A percentile compares a stretch with the other conserved stretches of the same genome.
phyloP scores from a whole-genome alignment of 768 basidiomycete genomes.

The Holtermannia corniformis region DNA sequence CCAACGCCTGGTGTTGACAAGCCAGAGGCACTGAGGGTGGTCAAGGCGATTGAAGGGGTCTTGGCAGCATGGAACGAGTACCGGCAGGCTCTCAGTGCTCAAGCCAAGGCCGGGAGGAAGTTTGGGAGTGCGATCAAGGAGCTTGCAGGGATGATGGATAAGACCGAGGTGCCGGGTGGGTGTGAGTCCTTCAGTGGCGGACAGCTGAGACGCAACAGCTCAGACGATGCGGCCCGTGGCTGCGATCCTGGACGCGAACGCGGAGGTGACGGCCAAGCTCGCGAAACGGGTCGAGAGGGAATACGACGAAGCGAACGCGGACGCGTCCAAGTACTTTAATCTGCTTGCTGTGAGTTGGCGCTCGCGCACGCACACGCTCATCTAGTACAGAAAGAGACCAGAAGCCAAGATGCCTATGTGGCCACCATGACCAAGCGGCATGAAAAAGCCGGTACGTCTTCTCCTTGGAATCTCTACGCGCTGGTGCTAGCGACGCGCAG shows the following conservation, averaged over 20 bases:
- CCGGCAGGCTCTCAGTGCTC: constrained; percentile 2
- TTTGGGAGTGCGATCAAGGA: constrained; percentile 10
- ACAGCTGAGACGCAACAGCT: neutral
- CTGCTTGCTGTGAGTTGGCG: constrained; percentile 9
- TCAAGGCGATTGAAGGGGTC: constrained; percentile 10
- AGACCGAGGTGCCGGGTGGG: constrained; percentile 12
- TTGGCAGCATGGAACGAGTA: constrained; percentile 18
- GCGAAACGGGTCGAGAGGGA: constrained; percentile 12
- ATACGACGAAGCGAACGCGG: constrained; percentile 14
- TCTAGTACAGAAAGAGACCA: constrained; percentile 6
- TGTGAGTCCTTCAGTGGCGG: neutral
- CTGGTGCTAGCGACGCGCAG: neutral
- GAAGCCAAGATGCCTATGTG: constrained; percentile 16
- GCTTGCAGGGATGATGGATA: constrained; percentile 7
- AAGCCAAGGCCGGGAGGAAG: constrained; percentile 11
- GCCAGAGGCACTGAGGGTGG: constrained; percentile 12
- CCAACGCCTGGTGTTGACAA: neutral
- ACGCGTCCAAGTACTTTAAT: constrained; percentile 11
- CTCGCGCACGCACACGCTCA: neutral
- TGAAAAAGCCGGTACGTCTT: constrained; percentile 4
- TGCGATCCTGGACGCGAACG: constrained; percentile 1
- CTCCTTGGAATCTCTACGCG: neutral
- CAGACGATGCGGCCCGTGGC: constrained; percentile 11
- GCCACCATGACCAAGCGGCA: constrained; percentile 9
- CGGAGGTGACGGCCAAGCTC: constrained; percentile 4